Conservation (phyloP, 139 green algal genomes). For the Chlorella ohadii region DNA sequence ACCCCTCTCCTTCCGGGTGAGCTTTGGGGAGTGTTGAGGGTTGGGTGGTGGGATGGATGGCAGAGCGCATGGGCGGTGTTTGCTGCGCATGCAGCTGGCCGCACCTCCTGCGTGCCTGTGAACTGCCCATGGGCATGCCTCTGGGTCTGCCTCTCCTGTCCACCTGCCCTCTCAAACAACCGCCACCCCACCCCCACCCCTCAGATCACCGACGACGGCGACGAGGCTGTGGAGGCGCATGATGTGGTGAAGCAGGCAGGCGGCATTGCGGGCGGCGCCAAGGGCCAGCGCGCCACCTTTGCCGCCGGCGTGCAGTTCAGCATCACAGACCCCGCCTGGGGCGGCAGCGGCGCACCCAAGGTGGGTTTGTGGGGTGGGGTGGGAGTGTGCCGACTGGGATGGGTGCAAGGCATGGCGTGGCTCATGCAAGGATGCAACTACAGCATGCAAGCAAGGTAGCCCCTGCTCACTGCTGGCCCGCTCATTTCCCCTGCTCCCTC, state of each 20-base stretch:
- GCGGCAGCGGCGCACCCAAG: not conserved
- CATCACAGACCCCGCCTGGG: constrained; percentile 43
- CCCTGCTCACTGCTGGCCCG: too few species aligned
- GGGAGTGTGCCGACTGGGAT: not conserved
- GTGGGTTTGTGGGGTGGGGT: not conserved
- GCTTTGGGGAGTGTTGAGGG: not conserved
- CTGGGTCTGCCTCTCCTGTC: too few species aligned
- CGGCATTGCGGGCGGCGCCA: constrained; percentile 27
- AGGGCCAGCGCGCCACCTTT: not conserved
- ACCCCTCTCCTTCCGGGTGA: constrained; percentile 42
- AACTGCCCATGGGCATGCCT: too few species aligned
- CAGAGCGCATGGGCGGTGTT: too few species aligned
- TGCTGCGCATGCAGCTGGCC: too few species aligned
- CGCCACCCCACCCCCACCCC: too few species aligned
- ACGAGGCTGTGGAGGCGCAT: constrained; percentile 38
- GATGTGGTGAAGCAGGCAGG: constrained; percentile 42
- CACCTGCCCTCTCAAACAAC: too few species aligned
- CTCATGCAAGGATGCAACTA: too few species aligned
- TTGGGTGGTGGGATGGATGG: not conserved
- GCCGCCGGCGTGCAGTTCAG: constrained; percentile 54
- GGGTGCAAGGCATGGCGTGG: too few species aligned
- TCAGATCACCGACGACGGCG: constrained; percentile 38
- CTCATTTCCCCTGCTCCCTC: constrained; percentile 39
- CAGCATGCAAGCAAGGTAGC: too few species aligned
- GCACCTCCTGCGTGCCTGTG: too few species aligned